Evolutionary conservation across 2,329 filamentous ascomycete species (phyloP).

Genomic region (Chrysoporthe austroafricana): DNA sequence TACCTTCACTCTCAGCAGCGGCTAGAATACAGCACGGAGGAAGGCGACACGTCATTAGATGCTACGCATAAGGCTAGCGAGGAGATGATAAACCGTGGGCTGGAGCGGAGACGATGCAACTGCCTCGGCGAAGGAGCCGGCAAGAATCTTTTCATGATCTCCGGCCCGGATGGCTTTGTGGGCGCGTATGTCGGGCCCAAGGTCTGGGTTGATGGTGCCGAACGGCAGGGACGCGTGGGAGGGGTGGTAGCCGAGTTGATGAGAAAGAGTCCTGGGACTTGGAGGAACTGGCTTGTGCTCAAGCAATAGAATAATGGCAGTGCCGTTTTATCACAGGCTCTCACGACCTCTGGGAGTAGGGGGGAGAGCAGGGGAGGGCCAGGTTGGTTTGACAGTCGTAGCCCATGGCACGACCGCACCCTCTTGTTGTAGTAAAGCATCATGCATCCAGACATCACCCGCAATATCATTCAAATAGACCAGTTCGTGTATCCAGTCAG

Average conservation of each 20-base stretch:
- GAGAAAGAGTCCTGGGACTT: conserved; percentile 43
- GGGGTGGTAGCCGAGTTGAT: conserved; percentile 69
- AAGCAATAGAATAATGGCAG: conserved; percentile 46
- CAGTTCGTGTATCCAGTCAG: not conserved
- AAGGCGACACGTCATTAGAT: conserved; percentile 16
- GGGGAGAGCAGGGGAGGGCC: not conserved
- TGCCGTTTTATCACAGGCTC: not conserved
- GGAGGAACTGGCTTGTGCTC: conserved; percentile 54
- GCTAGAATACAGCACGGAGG: conserved; percentile 31
- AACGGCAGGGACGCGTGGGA: conserved; percentile 74
- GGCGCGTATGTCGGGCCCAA: conserved; percentile 80
- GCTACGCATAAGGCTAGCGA: conserved; percentile 28
- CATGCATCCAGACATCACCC: conserved; percentile 4
- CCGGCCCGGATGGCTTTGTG: conserved; percentile 90
- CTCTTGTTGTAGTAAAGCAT: not conserved
- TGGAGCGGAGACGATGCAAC: conserved; percentile 34
- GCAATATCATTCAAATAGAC: conserved; percentile 18
- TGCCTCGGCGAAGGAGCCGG: conserved; percentile 39
- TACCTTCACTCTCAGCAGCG: conserved; percentile 37
- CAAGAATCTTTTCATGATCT: conserved; percentile 77
- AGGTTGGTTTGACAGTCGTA: not conserved
- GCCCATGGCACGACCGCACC: not conserved
- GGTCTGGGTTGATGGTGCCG: conserved; percentile 70
- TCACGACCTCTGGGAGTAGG: not conserved
- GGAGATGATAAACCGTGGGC: conserved; percentile 29